Evolutionary conservation across 345 rosid genomes (phyloP).

Genomic region (Cardiospermum halicacabum): DNA sequence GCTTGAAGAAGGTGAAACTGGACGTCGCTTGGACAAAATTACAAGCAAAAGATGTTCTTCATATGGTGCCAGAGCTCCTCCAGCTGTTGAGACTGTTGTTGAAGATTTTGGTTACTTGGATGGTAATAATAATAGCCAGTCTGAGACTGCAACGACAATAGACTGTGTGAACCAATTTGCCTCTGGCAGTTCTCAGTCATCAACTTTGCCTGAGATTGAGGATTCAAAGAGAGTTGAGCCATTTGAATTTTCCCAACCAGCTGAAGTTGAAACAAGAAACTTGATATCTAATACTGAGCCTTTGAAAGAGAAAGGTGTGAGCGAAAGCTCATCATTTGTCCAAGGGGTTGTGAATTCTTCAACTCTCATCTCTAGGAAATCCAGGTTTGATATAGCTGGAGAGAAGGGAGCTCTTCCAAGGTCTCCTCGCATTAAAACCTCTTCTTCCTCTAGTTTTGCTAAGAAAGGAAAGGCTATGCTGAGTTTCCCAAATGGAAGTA

Average conservation of each 20-base stretch:
- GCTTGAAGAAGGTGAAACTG: conserved; percentile 60
- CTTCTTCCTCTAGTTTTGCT: conserved; percentile 39
- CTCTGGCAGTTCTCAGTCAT: conserved; percentile 26
- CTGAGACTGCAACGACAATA: conserved; percentile 21
- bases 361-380: conserved; percentile 27
- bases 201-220: conserved; percentile 27
- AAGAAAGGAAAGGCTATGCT: conserved; percentile 53
- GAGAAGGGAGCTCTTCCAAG: conserved; percentile 43
- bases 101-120: conserved; percentile 22
- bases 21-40: conserved; percentile 30
- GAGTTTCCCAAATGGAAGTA: conserved; percentile 36
- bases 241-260: conserved; percentile 22
- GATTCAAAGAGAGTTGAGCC: conserved; percentile 28
- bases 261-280: conserved; percentile 25
- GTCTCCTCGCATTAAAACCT: conserved; percentile 52
- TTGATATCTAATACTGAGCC: conserved; percentile 30
- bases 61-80: conserved; percentile 27
- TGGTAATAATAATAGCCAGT: conserved; percentile 13
- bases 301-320: conserved; percentile 31
- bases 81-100: conserved; percentile 20
- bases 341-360: conserved; percentile 24
- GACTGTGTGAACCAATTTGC: conserved; percentile 30
- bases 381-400: conserved; percentile 38
- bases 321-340: conserved; percentile 15
- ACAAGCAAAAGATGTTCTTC: conserved; percentile 27